phyloP scores from a whole-genome alignment of 345 rosid genomes.

The Rhizophora apiculata region DNA sequence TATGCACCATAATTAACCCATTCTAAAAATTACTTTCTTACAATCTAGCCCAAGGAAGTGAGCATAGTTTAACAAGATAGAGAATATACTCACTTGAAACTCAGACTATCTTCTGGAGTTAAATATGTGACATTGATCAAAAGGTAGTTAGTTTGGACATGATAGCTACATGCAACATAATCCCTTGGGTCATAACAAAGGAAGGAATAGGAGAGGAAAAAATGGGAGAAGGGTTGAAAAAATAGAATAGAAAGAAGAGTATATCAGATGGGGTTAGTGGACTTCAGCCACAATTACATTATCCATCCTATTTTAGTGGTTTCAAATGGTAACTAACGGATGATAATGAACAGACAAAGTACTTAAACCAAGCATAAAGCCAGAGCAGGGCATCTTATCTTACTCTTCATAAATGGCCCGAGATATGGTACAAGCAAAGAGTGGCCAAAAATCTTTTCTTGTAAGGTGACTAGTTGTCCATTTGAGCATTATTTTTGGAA shows the following conservation, averaged over 20 bases:
- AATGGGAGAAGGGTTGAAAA: not conserved
- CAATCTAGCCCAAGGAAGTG: not conserved
- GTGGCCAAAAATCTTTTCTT: slow-evolving; percentile 18
- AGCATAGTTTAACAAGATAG: not conserved
- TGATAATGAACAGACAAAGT: slow-evolving; percentile 13
- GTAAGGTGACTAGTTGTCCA: slow-evolving; percentile 25
- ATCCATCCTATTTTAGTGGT: slow-evolving; percentile 1
- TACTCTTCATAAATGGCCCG: not conserved
- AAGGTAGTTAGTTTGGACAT: not conserved
- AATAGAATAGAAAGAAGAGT: not conserved
- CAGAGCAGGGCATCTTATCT: slow-evolving; percentile 39
- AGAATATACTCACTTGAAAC: no score
- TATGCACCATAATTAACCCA: not conserved
- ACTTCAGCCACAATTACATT: not conserved
- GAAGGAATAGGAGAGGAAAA: not conserved
- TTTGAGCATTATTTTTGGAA: slow-evolving; percentile 22
- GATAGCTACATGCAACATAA: not conserved
- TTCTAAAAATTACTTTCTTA: not conserved
- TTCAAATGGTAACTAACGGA: slow-evolving; percentile 11
- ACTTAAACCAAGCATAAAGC: slow-evolving; percentile 27
- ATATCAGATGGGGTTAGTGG: not conserved
- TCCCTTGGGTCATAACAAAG: slow-evolving; percentile 9
- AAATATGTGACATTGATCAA: not conserved
- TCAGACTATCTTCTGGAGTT: not conserved
- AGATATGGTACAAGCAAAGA: slow-evolving; percentile 7